Percentiles rank a stretch among this genome's conserved stretches.
Conservation (phyloP, 176 grass and related monocot species). For the Musa acuminata region DNA sequence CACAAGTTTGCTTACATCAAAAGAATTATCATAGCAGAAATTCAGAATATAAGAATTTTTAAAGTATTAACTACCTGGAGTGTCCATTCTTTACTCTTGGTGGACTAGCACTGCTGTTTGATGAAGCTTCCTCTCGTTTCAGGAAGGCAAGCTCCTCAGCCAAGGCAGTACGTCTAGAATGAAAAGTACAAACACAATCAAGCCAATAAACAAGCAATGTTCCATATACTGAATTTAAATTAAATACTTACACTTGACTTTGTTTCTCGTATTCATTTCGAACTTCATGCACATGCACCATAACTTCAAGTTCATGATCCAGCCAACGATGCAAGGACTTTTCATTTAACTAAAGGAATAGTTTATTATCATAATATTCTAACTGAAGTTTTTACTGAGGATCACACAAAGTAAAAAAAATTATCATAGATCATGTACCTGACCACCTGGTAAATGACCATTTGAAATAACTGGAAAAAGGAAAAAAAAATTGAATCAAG, state of each 20-base stretch:
- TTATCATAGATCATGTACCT: conserved; percentile 44
- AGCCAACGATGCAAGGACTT: conserved; percentile 89
- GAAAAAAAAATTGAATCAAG: conserved; percentile 7
- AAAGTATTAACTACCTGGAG: conserved; percentile 45
- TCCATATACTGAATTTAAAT: not conserved
- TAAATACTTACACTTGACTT: conserved; percentile 79
- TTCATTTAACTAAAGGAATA: conserved; percentile 33
- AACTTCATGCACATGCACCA: conserved; percentile 97
- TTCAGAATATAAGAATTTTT: not conserved
- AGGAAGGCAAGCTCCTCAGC: conserved; percentile 89
- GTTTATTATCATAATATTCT: too few species aligned
- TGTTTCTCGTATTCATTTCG: conserved; percentile 97
- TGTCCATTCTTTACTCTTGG: conserved; percentile 80
- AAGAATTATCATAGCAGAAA: not conserved
- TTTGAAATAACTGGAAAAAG: conserved; percentile 44
- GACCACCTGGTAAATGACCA: conserved; percentile 60
- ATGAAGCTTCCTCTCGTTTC: conserved; percentile 61
- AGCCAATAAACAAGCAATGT: not conserved
- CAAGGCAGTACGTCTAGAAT: conserved; percentile 66
- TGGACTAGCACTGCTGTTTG: conserved; percentile 31
- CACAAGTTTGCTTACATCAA: not conserved
- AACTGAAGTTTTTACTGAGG: conserved; percentile 36
- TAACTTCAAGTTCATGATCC: conserved; percentile 98
- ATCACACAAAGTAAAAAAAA: conserved; percentile 1
- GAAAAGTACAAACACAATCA: conserved; percentile 5